Evolutionary conservation across 2,329 filamentous ascomycete species (phyloP).

Genomic region (Dryadomyces sulphureus): DNA sequence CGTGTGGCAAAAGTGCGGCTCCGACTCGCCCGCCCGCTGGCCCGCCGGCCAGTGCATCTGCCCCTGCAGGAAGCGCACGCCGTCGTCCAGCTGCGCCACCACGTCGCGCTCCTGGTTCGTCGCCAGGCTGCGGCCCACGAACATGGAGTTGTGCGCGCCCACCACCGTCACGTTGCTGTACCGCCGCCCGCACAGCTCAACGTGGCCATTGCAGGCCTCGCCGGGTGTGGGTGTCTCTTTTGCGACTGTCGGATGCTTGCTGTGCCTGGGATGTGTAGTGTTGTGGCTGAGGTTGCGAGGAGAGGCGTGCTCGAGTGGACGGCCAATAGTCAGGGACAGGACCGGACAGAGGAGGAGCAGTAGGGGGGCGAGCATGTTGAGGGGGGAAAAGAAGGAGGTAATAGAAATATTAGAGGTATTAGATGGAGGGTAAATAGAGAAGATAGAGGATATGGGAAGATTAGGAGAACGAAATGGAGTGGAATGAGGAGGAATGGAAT

Average conservation of each 20-base stretch:
- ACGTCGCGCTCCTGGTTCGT: conserved; percentile 62
- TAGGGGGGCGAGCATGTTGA: too few species aligned
- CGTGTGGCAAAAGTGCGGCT: conserved; percentile 69
- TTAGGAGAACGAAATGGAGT: too few species aligned
- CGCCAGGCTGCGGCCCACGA: conserved; percentile 56
- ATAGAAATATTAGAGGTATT: too few species aligned
- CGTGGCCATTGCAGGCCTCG: conserved; percentile 51
- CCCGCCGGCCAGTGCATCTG: conserved; percentile 45
- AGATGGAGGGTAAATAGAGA: too few species aligned
- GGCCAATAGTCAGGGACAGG: too few species aligned
- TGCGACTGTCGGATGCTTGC: background rate
- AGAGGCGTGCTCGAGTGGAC: too few species aligned
- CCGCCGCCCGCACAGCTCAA: conserved; percentile 60
- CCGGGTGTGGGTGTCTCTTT: background rate
- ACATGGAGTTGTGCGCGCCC: conserved; percentile 69
- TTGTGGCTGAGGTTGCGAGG: too few species aligned
- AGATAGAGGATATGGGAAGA: too few species aligned
- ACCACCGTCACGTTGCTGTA: conserved; percentile 75
- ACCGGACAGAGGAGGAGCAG: too few species aligned
- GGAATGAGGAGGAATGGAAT: too few species aligned
- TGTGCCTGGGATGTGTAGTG: too few species aligned
- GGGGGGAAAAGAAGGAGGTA: too few species aligned
- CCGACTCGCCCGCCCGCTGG: conserved; percentile 15
- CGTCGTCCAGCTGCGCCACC: conserved; percentile 61
- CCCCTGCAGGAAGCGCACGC: conserved; percentile 48